Evolutionary conservation across 2,329 filamentous ascomycete genomes (phyloP).

Genomic region (Fusarium brachygibbosum): DNA sequence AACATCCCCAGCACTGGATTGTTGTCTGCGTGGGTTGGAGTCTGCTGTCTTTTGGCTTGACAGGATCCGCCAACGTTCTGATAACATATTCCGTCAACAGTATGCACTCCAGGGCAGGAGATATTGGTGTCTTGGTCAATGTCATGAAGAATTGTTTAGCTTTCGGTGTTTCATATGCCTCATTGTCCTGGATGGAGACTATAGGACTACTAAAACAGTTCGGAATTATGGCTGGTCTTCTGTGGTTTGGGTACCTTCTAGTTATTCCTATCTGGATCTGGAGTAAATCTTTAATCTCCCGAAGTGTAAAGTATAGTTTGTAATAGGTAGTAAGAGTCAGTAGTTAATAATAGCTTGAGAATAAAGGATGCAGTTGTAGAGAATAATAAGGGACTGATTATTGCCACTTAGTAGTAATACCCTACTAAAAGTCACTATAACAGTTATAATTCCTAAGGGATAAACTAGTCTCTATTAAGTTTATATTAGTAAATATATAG

Average conservation of each 20-base stretch:
- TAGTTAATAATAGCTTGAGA: too few species aligned
- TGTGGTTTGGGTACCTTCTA: conserved; percentile 2
- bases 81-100: conserved; percentile 14
- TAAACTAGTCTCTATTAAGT: too few species aligned
- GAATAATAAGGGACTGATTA: too few species aligned
- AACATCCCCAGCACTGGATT: neutral
- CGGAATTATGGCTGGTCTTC: conserved; percentile 3
- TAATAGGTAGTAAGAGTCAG: too few species aligned
- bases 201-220: conserved; percentile 6
- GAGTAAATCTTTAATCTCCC: neutral
- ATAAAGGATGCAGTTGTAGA: too few species aligned
- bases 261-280: conserved; percentile 6
- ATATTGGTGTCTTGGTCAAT: conserved; percentile 17
- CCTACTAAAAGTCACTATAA: too few species aligned
- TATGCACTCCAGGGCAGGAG: conserved; percentile 10
- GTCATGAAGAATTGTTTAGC: conserved; percentile 17
- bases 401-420: too few species aligned
- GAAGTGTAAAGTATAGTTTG: neutral
- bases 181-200: neutral
- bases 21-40: conserved; percentile 7
- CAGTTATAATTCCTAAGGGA: too few species aligned
- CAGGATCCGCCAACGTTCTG: conserved; percentile 11
- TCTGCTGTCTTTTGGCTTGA: conserved; percentile 10
- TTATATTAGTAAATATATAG: too few species aligned
- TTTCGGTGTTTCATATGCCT: conserved; percentile 15